phyloP scores from a whole-genome alignment of 2,329 filamentous ascomycete species.

The Neofusicoccum umdonicola region DNA sequence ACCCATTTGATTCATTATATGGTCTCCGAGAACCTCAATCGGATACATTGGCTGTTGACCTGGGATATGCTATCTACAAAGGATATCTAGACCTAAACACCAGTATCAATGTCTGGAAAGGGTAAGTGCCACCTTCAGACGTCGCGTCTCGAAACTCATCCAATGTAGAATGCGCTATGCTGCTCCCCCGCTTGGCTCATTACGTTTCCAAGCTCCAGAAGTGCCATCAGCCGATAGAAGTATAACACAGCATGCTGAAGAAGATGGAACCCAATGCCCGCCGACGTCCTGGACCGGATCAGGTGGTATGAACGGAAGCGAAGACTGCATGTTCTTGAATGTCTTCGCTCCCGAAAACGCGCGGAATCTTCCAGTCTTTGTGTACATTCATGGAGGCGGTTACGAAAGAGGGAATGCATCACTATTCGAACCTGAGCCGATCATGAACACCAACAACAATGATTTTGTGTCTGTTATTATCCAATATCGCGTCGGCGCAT shows the following conservation, averaged over 20 bases:
- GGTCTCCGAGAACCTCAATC: neutral
- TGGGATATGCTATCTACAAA: slow-evolving; percentile 25
- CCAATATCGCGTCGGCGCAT: slow-evolving; percentile 58
- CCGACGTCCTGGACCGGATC: no score
- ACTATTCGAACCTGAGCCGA: slow-evolving; percentile 59
- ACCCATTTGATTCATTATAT: neutral
- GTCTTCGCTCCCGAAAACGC: slow-evolving; percentile 46
- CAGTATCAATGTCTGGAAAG: slow-evolving; percentile 26
- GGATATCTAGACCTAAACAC: slow-evolving; percentile 21
- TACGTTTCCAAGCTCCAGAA: neutral
- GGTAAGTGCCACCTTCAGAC: neutral
- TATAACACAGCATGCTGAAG: neutral
- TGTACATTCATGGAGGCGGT: slow-evolving; percentile 61
- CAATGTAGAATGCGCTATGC: neutral
- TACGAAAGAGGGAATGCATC: slow-evolving; percentile 58
- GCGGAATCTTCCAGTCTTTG: slow-evolving; percentile 54
- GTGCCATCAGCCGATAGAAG: neutral
- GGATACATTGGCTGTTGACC: slow-evolving; percentile 18
- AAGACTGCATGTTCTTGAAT: slow-evolving; percentile 62
- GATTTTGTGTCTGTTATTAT: slow-evolving; percentile 53
- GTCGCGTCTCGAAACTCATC: neutral
- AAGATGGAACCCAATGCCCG: no score
- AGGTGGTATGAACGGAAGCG: slow-evolving; percentile 24
- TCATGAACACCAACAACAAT: slow-evolving; percentile 51
- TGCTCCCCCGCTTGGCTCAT: neutral